Percentiles rank a stretch among this genome's conserved stretches.
Evolutionary conservation across 192 early-diverging fungal species (phyloP).

Genomic region (Coemansia sp.): DNA sequence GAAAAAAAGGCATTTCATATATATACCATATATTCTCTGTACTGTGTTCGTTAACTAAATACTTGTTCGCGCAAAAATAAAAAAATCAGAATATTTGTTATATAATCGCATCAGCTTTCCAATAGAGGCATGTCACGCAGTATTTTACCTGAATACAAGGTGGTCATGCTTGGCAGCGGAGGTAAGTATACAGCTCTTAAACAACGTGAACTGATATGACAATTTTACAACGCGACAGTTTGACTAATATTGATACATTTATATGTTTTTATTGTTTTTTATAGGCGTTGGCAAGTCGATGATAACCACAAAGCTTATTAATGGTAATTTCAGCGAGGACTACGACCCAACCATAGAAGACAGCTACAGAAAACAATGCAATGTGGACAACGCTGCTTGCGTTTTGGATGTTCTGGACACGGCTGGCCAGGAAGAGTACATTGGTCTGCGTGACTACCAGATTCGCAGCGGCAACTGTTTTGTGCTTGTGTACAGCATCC

Average conservation of each 20-base stretch:
- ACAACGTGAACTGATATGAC: neutral
- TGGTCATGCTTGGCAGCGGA: constrained; percentile 93
- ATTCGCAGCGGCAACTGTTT: constrained; percentile 89
- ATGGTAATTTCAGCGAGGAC: constrained; percentile 87
- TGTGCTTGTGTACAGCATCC: constrained; percentile 80
- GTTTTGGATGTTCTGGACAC: constrained; percentile 91
- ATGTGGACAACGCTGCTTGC: constrained; percentile 77
- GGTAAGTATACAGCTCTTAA: constrained; percentile 45
- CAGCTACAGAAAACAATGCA: constrained; percentile 83
- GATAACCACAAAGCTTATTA: constrained; percentile 90
- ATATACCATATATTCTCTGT: neutral
- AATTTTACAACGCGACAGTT: neutral
- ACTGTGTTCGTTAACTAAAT: no score
- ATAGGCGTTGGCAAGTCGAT: constrained; percentile 81
- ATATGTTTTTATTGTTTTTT: neutral
- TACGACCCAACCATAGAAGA: constrained; percentile 97
- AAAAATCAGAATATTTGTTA: neutral
- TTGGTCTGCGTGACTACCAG: constrained; percentile 79
- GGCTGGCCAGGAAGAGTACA: constrained; percentile 86
- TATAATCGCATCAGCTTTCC: neutral
- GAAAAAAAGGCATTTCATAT: neutral
- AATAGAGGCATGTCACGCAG: constrained; percentile 43
- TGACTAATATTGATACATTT: neutral
- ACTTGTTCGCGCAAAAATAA: no score
- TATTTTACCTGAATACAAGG: constrained; percentile 81